Percentiles rank a stretch among this genome's conserved stretches.
Conservation (phyloP, 2,329 filamentous ascomycete genomes). For the Cadophora sp. region DNA sequence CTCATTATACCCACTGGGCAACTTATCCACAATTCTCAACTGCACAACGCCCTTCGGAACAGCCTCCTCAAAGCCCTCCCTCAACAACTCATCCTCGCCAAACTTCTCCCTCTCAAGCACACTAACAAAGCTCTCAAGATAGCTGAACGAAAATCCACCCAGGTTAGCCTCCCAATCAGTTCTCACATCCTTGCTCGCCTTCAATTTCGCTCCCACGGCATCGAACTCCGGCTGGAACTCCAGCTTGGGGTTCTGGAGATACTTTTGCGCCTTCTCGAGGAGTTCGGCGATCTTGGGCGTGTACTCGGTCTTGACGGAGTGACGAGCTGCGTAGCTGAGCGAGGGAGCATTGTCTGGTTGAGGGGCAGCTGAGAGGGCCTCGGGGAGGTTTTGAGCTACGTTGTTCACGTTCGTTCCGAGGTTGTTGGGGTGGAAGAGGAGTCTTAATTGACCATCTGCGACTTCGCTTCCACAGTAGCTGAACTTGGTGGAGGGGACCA, state of each 20-base stretch:
- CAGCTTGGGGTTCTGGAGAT: conserved; percentile 50
- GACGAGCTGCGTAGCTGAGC: conserved; percentile 54
- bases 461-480: conserved; percentile 55
- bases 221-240: conserved; percentile 57
- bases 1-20: conserved; percentile 46
- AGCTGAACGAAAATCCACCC: conserved; percentile 50
- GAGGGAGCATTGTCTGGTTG: conserved; percentile 39
- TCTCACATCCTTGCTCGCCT: conserved; percentile 44
- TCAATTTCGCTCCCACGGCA: conserved; percentile 51
- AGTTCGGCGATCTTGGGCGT: conserved; percentile 52
- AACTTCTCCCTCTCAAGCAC: conserved; percentile 55
- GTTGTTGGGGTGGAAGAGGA: conserved; percentile 53
- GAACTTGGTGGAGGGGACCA: conserved; percentile 55
- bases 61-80: conserved; percentile 37
- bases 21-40: conserved; percentile 35
- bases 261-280: conserved; percentile 47
- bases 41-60: conserved; percentile 30
- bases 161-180: conserved; percentile 54
- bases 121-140: conserved; percentile 54
- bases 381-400: conserved; percentile 48
- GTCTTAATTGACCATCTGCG: conserved; percentile 53
- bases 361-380: conserved; percentile 55
- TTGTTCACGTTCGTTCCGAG: conserved; percentile 56
- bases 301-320: conserved; percentile 53
- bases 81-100: conserved; percentile 43